Conservation (phyloP, 495 filamentous ascomycete species). For the Hamigera avellanea region DNA sequence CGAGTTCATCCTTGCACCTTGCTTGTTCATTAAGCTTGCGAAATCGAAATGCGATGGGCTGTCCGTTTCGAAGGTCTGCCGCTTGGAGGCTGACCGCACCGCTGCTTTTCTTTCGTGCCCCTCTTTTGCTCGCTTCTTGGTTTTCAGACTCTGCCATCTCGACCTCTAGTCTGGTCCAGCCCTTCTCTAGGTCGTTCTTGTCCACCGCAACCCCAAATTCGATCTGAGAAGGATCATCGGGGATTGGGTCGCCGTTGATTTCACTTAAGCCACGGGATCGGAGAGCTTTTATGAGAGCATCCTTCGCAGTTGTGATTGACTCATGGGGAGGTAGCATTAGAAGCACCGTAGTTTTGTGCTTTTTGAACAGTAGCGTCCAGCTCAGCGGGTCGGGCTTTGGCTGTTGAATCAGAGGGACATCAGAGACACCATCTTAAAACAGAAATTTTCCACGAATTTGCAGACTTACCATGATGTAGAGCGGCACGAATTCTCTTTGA, state of each 20-base stretch:
- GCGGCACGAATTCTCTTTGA: slow-evolving; percentile 1
- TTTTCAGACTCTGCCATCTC: slow-evolving; percentile 22
- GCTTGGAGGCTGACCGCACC: slow-evolving; percentile 31
- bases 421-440: too few species aligned
- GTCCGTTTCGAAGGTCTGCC: slow-evolving; percentile 43
- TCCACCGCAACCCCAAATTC: slow-evolving; percentile 44
- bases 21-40: slow-evolving; percentile 14
- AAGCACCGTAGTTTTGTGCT: slow-evolving; percentile 66
- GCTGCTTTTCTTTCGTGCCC: slow-evolving; percentile 28
- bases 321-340: slow-evolving; percentile 53
- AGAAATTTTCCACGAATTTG: too few species aligned
- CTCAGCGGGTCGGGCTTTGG: slow-evolving; percentile 25
- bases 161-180: slow-evolving; percentile 41
- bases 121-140: slow-evolving; percentile 29
- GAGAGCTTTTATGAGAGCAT: slow-evolving; percentile 49
- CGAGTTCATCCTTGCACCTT: slow-evolving; percentile 7
- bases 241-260: slow-evolving; percentile 36
- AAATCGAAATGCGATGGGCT: slow-evolving; percentile 62
- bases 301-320: slow-evolving; percentile 47
- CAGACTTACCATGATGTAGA: slow-evolving; percentile 13
- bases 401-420: slow-evolving; percentile 8
- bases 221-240: slow-evolving; percentile 35
- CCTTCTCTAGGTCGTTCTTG: slow-evolving; percentile 40
- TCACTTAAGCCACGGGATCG: slow-evolving; percentile 27
- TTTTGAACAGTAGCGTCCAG: slow-evolving; percentile 66